Base-by-base conservation (phyloP, 108 stramenopile genomes). In the Skeletonema grethae region DNA sequence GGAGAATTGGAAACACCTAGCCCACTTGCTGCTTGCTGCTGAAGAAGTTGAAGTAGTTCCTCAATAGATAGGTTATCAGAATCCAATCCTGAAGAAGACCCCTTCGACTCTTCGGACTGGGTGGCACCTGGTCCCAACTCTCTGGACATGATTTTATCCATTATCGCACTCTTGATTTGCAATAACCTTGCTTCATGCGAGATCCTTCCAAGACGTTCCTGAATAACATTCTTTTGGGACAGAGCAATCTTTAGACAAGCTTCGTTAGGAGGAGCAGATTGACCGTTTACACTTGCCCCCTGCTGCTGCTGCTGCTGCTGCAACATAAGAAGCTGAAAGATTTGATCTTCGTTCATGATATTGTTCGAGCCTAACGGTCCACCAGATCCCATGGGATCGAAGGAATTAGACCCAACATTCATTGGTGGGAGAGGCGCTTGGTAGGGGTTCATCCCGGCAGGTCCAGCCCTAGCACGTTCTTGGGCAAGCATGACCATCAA, bases 281-380 rank as follows among this genome's bases (percentile, higher is more conserved):
- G 41, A 3, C 50, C 50, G 22, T 53, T 22, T 15, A 7, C 50
- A 7, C 7, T 22, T 15, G 20, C 50, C 20, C 22, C 20, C 50
- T 53, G 50, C 50, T 53, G 50, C 22, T 53, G 50, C 50, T 53
- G 50, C 50, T 53, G 50, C 22, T 53, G 50, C n/a, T 53, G 50
- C 50, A 53, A 53, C 50, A 53, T 53, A 6, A 22, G 22, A 20
- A 53, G 50, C 22, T 53, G 50, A 22, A 53, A 53, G 50, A 53
- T 20, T n/a, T 53, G 50, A 22, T 53, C 50, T 53, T 53, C 50
- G 16, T 8, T 53, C 50, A 53, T 53, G 7, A 53, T 10, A 9
- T 53, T 53, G 22, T 20, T 43, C 3, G 41, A 43, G 50, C 20
- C n/a, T 7, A 53, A 2, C 50, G 22, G 8, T 22, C 20, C 22